phyloP scores from a whole-genome alignment of 352 stramenopile genomes.

The Phytophthora constricta region DNA sequence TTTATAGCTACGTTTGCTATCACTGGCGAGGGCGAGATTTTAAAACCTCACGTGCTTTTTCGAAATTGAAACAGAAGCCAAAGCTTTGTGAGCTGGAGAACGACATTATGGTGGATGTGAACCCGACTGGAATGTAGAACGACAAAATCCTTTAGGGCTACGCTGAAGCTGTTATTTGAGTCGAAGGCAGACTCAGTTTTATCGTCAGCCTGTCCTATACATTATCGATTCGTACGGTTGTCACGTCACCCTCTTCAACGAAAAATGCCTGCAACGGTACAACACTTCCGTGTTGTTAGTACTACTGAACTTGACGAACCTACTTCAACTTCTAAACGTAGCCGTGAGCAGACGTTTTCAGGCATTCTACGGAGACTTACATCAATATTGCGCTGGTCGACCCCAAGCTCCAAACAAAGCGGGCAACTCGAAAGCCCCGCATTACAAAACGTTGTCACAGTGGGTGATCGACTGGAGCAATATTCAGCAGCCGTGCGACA shows the following conservation, averaged over 20 bases:
- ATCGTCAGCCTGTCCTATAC: neutral
- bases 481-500: neutral
- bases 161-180: constrained; percentile 1
- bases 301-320: neutral
- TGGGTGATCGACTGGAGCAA: constrained; percentile 2
- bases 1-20: constrained; percentile 13
- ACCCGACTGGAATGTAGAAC: constrained; percentile 5
- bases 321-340: constrained; percentile 1
- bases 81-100: neutral
- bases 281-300: constrained; percentile 5
- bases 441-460: constrained; percentile 1
- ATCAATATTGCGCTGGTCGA: neutral
- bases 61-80: constrained; percentile 4
- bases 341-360: constrained; percentile 1
- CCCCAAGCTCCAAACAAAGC: neutral
- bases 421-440: constrained; percentile 5
- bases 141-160: neutral
- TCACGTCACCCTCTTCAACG: neutral
- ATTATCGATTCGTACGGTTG: constrained; percentile 4
- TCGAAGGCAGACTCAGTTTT: constrained; percentile 1
- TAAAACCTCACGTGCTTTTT: constrained; percentile 11
- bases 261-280: neutral
- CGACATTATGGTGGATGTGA: neutral
- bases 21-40: neutral
- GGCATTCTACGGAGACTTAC: neutral